A percentile compares a stretch with the other conserved stretches of the same genome.
These are phyloP conservation scores for Collybiopsis luxurians DNA, from an alignment of 768 basidiomycete species.

Conservation along the genomic window DNA sequence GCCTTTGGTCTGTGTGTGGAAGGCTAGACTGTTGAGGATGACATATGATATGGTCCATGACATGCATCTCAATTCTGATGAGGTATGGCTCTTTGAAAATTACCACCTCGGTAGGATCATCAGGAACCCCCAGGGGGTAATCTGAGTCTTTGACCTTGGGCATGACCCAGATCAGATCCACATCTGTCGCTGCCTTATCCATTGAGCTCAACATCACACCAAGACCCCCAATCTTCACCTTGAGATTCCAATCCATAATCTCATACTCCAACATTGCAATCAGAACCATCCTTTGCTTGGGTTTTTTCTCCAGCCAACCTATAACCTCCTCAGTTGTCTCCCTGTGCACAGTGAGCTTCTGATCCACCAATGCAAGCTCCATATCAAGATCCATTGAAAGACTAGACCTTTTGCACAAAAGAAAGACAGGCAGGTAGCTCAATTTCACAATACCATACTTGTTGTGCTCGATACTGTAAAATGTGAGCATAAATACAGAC, in stretches of 20 bases:
- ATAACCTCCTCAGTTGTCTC: slow-evolving; percentile 63
- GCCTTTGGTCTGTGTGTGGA: slow-evolving; percentile 93
- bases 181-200: slow-evolving; percentile 98
- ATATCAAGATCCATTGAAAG: slow-evolving; percentile 58
- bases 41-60: slow-evolving; percentile 95
- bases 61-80: slow-evolving; percentile 93
- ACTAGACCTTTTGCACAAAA: slow-evolving; percentile 57
- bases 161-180: slow-evolving; percentile 90
- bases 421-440: slow-evolving; percentile 88
- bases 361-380: slow-evolving; percentile 47
- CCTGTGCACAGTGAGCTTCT: slow-evolving; percentile 72
- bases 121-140: slow-evolving; percentile 87
- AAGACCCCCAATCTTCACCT: slow-evolving; percentile 96
- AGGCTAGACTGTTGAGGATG: slow-evolving; percentile 91
- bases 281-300: slow-evolving; percentile 87
- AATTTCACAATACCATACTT: slow-evolving; percentile 79
- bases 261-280: slow-evolving; percentile 95
- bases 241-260: slow-evolving; percentile 95
- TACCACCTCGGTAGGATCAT: too few relatives aligned
- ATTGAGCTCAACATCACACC: slow-evolving; percentile 98
- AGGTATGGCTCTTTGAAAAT: too few relatives aligned
- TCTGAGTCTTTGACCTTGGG: slow-evolving; percentile 95
- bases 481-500: slow-evolving; percentile 88
- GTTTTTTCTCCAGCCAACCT: slow-evolving; percentile 95
- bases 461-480: slow-evolving; percentile 95